A percentile compares a stretch with the other conserved stretches of the same genome.
Conservation (phyloP, 2,329 filamentous ascomycete genomes). For the Leptographium flavum region DNA sequence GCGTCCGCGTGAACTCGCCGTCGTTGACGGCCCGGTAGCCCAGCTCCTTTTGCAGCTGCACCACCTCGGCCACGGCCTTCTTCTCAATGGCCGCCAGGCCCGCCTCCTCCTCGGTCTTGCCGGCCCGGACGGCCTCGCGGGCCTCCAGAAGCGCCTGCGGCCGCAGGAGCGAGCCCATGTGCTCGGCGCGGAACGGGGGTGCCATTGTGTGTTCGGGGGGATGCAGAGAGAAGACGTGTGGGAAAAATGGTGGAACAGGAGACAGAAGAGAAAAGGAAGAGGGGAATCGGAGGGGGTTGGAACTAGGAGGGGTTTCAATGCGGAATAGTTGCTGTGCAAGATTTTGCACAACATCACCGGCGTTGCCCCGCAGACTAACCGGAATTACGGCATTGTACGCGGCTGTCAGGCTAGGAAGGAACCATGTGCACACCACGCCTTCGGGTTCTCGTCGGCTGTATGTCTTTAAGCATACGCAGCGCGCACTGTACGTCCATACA, state of each 20-base stretch:
- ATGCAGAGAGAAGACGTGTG: not conserved
- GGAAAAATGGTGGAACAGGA: not conserved
- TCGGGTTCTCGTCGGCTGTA: too few species aligned
- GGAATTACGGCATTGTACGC: too few species aligned
- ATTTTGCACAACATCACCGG: not conserved
- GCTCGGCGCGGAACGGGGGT: slow-evolving; percentile 21
- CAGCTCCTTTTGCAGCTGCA: slow-evolving; percentile 42
- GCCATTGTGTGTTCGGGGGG: too few species aligned
- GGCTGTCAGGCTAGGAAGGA: not conserved
- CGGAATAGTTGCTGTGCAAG: not conserved
- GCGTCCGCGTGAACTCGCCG: slow-evolving; percentile 38
- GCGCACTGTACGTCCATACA: too few species aligned
- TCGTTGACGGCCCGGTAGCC: slow-evolving; percentile 43
- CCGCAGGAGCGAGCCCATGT: slow-evolving; percentile 22
- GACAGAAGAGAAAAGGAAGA: not conserved
- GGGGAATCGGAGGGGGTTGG: not conserved
- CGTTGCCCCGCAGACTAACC: not conserved
- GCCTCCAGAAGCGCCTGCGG: slow-evolving; percentile 24
- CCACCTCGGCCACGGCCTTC: slow-evolving; percentile 42
- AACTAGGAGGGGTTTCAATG: not conserved
- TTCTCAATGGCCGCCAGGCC: slow-evolving; percentile 42
- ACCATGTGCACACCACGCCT: too few species aligned
- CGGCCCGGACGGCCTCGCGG: slow-evolving; percentile 43
- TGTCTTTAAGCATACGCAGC: too few species aligned
- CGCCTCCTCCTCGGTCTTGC: slow-evolving; percentile 35